Conservation (phyloP, 371 early-diverging fungal species). For the Mucor circinelloides region DNA sequence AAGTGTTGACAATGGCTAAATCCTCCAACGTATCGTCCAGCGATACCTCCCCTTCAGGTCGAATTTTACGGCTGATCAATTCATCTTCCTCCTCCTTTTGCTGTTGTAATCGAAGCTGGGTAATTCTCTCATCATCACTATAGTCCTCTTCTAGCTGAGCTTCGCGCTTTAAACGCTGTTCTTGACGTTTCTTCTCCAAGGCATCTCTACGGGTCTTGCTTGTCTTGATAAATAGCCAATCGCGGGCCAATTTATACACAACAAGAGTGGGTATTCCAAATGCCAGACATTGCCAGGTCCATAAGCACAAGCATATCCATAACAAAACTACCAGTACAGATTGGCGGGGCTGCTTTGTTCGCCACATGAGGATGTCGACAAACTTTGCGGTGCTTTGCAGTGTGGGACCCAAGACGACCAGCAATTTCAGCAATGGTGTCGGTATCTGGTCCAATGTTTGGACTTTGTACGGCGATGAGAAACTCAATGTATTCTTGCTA, state of each 20-base stretch:
- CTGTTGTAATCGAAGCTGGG: conserved; percentile 9
- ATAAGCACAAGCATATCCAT: conserved; percentile 35
- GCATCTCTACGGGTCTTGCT: conserved; percentile 28
- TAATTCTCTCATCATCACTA: conserved; percentile 24
- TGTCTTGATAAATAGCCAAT: conserved; percentile 35
- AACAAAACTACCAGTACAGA: conserved; percentile 30
- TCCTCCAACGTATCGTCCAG: conserved; percentile 48
- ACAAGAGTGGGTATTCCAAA: conserved; percentile 32
- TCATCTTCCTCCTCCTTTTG: conserved; percentile 33
- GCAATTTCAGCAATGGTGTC: conserved; percentile 33
- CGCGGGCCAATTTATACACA: conserved; percentile 26
- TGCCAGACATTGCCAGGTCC: conserved; percentile 34
- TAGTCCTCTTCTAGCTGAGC: conserved; percentile 18
- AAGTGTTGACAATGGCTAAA: conserved; percentile 30
- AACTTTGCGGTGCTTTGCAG: conserved; percentile 12
- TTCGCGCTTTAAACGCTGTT: conserved; percentile 12
- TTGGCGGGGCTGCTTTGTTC: conserved; percentile 21
- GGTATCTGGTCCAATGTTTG: conserved; percentile 47
- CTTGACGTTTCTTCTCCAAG: conserved; percentile 29
- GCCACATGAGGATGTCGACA: conserved; percentile 32
- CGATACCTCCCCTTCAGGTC: conserved; percentile 32
- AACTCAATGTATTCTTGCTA: conserved; percentile 11
- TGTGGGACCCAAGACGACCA: conserved; percentile 35
- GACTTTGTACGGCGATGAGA: conserved; percentile 41
- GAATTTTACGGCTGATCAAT: conserved; percentile 34